Evolutionary conservation across 2,329 filamentous ascomycete species (phyloP).

Genomic region (Berkeleyomyces rouxiae): DNA sequence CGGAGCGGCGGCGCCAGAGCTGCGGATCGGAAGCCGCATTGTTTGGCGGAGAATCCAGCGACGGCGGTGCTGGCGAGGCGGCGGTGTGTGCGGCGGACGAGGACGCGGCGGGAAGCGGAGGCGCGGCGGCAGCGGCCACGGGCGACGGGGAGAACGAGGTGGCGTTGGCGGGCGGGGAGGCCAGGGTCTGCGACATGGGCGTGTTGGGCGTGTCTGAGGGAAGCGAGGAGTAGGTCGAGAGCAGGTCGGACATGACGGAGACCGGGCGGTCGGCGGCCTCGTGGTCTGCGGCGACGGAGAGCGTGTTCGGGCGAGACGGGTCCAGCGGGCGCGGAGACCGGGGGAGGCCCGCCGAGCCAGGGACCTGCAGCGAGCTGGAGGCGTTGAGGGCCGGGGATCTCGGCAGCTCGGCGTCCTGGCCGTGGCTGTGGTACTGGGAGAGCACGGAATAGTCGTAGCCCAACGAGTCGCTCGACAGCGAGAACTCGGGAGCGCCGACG

Average conservation of each 20-base stretch:
- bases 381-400: neutral
- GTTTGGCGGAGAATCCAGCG: neutral
- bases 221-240: constrained; percentile 17
- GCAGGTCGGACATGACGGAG: constrained; percentile 13
- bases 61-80: neutral
- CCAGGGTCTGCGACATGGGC: constrained; percentile 2
- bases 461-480: neutral
- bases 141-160: neutral
- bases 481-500: neutral
- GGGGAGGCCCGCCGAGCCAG: neutral
- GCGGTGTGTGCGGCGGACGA: neutral
- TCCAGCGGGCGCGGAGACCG: neutral
- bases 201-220: constrained; percentile 16
- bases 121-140: too few relatives aligned
- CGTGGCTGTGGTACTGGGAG: constrained; percentile 9
- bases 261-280: constrained; percentile 12
- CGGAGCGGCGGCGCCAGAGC: constrained; percentile 34
- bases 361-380: constrained; percentile 7
- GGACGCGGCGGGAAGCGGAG: too few relatives aligned
- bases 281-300: constrained; percentile 15
- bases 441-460: constrained; percentile 10
- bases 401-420: constrained; percentile 9
- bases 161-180: neutral
- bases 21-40: constrained; percentile 16
- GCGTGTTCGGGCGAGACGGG: neutral